These are phyloP conservation scores for Thielaviopsis musarum DNA, from an alignment of 2,329 filamentous ascomycete species.

Conservation along the genomic window DNA sequence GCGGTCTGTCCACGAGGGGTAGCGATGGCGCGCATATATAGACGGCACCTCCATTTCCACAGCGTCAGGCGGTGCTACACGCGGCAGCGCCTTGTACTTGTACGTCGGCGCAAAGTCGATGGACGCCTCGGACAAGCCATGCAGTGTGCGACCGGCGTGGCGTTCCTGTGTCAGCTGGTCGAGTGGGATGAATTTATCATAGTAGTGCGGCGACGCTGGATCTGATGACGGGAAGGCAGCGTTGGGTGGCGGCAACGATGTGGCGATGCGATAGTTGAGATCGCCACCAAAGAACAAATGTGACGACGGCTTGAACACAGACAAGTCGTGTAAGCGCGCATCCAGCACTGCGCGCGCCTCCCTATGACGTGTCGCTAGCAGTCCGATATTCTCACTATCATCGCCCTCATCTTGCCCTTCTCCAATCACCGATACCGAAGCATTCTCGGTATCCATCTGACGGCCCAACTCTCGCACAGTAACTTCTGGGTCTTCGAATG, in stretches of 20 bases:
- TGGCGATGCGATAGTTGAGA: conserved; percentile 81
- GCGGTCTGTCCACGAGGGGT: conserved; percentile 87
- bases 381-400: conserved; percentile 14
- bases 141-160: conserved; percentile 50
- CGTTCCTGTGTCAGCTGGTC: conserved; percentile 72
- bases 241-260: conserved; percentile 40
- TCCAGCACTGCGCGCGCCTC: conserved; percentile 23
- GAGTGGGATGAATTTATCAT: conserved; percentile 45
- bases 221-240: conserved; percentile 47
- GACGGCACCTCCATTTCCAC: conserved; percentile 32
- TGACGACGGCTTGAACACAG: conserved; percentile 57
- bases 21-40: conserved; percentile 66
- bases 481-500: conserved; percentile 46
- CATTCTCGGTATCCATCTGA: not conserved
- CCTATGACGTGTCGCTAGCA: conserved; percentile 22
- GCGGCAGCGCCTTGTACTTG: conserved; percentile 50
- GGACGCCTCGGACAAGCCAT: conserved; percentile 58
- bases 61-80: conserved; percentile 14
- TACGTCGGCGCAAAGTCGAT: conserved; percentile 84
- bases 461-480: conserved; percentile 17
- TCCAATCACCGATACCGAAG: not conserved
- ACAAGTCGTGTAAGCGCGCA: conserved; percentile 31
- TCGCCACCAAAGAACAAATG: conserved; percentile 82
- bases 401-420: not conserved
- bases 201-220: conserved; percentile 42